Evolutionary conservation across 371 early-diverging fungal genomes (phyloP), one percentile per base, ranked within the genome.

Genomic region (Mucor circinelloides): DNA sequence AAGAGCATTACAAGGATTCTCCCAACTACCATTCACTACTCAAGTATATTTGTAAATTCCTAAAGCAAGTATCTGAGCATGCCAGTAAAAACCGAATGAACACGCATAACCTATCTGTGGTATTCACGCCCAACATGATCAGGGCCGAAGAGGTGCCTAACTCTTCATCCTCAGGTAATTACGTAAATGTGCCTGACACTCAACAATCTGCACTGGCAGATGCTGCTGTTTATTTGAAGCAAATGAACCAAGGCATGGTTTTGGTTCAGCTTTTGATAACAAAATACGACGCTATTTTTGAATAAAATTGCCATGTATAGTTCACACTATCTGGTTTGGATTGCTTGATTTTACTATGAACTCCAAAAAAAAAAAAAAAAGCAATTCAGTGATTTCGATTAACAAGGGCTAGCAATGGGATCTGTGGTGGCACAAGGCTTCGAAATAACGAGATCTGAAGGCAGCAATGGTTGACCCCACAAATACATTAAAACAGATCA

Each of bases 41-140:
- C 58, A 80, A 81, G 63, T 87, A 87, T 52, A 73, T 92, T 19
- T 88, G 89, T 59, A 68, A 74, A n/a, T 86, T 94, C 56, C 82
- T 95, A 23, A 68, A 78, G 56, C 70, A 82, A 31, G 89, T 95
- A 9, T 86, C 90, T 21, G 74, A 81, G 2, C 71, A 89, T 68
- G 72, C 80, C 2, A 77, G 76, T 17, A 71, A 69, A 9, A 97
- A 94, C 69, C 80, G 85, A 42, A 97, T 97, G 98, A 91, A 88
- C 23, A 71, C 89, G 3, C 81, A 87, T 61, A 97, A 95, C 71
- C 76, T 97, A 67, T 91, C 95, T 0, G 84, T 95, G 28, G 95
- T 97, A 5, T 93, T 92, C 83, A 81, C 94, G 7, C 96, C 96
- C 6, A 97, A 95, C 63, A 78, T 97, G 67, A 87, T 94, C 15